Evolutionary conservation across 805 yeast genomes (phyloP), one percentile per base, ranked within the genome.

Genomic region (Hanseniaspora lindneri): DNA sequence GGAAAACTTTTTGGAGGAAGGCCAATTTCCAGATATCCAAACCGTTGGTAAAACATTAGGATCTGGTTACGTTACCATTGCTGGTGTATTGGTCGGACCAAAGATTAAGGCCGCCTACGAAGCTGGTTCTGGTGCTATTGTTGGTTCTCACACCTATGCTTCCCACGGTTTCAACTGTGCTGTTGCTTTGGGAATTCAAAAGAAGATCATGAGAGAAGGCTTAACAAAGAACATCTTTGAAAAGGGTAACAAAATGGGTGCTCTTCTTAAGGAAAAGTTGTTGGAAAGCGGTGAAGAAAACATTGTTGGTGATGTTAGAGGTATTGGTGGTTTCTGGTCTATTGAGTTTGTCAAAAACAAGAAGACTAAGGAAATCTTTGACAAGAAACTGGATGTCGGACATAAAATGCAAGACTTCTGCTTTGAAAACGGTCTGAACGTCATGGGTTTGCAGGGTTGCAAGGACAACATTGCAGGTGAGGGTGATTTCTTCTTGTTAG

Each of bases 261-360:
- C 54, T 16, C 61, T 58, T 53, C 60, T 74, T 42, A 60, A 61
- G 51, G 61, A 61, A 28, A 59, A 60, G 34, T 54, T 71, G 17
- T 43, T 57, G n/a, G 39, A 54, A 10, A 25, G 39, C 13, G 49
- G 49, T 3, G 62, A 63, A 41, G 63, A 63, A 39, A 61, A 61
- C 44, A 65, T 69, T 44, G 76, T 69, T 20, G 83, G 80, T 51
- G 78, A 77, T 54, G 71, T 77, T 33, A 70, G 83, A 61, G 83
- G 83, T 48, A 65, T 74, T 50, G 83, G 82, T 52, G 73, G 75
- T 34, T 77, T 77, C 62, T 68, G 79, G 71, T 66, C 76, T 4
- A 56, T 77, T 41, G 83, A 77, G 60, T 65, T 75, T 44, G 80
- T 76, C 51, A 69, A 74, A 56, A 69, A 77, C 56, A 72, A 67